Percentiles rank a stretch among this genome's conserved stretches.
Conservation (phyloP, 169 alveolate genomes). For the Plasmodium reichenowi region DNA sequence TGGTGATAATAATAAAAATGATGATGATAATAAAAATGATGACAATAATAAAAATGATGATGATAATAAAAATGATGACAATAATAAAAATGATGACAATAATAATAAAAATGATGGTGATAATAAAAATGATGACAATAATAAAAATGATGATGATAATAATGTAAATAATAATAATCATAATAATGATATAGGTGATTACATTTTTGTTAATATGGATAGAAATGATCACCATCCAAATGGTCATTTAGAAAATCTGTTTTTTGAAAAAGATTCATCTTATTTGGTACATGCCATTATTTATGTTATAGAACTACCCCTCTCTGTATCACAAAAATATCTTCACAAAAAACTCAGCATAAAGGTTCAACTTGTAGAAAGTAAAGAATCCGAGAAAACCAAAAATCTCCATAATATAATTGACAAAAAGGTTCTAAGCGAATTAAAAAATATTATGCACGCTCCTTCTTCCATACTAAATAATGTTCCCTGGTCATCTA, state of each 20-base stretch:
- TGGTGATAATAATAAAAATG: neutral
- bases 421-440: slow-evolving; percentile 29
- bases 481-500: slow-evolving; percentile 60
- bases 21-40: neutral
- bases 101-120: neutral
- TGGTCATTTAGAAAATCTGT: neutral
- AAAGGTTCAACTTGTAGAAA: slow-evolving; percentile 29
- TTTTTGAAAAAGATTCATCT: neutral
- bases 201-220: slow-evolving; percentile 4
- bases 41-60: neutral
- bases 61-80: neutral
- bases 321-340: slow-evolving; percentile 37
- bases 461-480: slow-evolving; percentile 31
- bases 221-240: neutral
- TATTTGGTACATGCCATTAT: slow-evolving; percentile 32
- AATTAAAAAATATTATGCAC: slow-evolving; percentile 33
- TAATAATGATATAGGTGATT: neutral
- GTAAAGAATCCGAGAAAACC: neutral
- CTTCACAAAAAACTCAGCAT: slow-evolving; percentile 14
- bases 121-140: neutral
- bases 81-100: neutral
- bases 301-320: slow-evolving; percentile 33
- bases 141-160: neutral
- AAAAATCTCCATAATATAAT: slow-evolving; percentile 4
- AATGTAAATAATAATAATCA: neutral